A percentile compares a stretch with the other conserved stretches of the same genome.
Conservation (phyloP, 176 grass and related monocot genomes). For the Coix lacrymajobi region DNA sequence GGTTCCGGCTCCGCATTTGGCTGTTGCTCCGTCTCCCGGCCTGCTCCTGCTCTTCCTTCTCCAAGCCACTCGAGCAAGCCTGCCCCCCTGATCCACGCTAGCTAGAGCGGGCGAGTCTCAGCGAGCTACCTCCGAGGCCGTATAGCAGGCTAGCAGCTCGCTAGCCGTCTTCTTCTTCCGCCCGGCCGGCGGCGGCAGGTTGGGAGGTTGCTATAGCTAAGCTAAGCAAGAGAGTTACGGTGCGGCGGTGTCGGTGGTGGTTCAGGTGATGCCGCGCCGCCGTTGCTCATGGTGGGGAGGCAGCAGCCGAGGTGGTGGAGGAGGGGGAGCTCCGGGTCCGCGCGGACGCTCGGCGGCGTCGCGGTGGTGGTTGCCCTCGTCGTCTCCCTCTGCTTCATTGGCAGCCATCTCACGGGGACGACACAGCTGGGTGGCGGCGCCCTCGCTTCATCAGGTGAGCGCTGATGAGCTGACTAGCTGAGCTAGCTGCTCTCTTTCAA, state of each 20-base stretch:
- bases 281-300: neutral
- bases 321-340: neutral
- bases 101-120: neutral
- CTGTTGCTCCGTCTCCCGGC: too few relatives aligned
- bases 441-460: conserved; percentile 27
- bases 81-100: neutral
- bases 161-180: neutral
- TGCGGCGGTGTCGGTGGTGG: too few relatives aligned
- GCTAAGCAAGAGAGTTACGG: neutral
- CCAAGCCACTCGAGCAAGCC: neutral
- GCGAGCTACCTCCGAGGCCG: neutral
- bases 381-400: conserved; percentile 21
- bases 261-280: neutral
- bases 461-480: neutral
- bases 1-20: neutral
- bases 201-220: neutral
- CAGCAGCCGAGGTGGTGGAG: neutral
- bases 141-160: too few relatives aligned
- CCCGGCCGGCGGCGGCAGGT: neutral
- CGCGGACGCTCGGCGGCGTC: neutral
- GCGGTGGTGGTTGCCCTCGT: neutral
- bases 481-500: neutral
- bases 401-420: neutral
- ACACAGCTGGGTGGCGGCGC: neutral
- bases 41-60: too few relatives aligned